Conservation (phyloP, 495 filamentous ascomycete species). For the Penicilliopsis zonata region DNA sequence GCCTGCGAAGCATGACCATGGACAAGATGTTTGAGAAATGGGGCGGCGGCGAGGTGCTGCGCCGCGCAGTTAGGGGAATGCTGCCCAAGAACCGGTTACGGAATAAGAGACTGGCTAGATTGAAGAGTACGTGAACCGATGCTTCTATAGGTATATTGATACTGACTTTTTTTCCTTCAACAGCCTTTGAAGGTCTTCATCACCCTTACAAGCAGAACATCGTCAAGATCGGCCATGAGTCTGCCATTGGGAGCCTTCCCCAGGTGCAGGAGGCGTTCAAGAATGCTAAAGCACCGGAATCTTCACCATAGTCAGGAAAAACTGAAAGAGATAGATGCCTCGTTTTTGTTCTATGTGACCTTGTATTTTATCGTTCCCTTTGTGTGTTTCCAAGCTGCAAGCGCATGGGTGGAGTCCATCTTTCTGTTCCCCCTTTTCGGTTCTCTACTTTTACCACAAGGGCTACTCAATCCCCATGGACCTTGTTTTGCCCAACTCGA, state of each 20-base stretch:
- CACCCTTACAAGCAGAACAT: constrained; percentile 92
- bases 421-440: constrained; percentile 8
- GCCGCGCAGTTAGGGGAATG: constrained; percentile 91
- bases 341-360: too few relatives aligned
- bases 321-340: neutral
- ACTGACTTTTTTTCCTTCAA: constrained; percentile 3
- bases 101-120: constrained; percentile 69
- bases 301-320: neutral
- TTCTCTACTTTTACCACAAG: constrained; percentile 1
- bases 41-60: constrained; percentile 86
- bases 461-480: too few relatives aligned
- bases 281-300: constrained; percentile 24
- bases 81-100: constrained; percentile 91
- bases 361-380: constrained; percentile 21
- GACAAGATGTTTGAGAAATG: constrained; percentile 87
- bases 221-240: constrained; percentile 50
- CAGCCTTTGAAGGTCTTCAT: constrained; percentile 77
- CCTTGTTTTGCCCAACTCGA: too few relatives aligned
- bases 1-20: constrained; percentile 82
- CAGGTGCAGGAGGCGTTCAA: constrained; percentile 36
- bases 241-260: constrained; percentile 24
- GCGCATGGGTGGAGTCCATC: constrained; percentile 39
- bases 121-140: constrained; percentile 53
- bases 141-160: neutral
- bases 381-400: constrained; percentile 25